A percentile compares a stretch with the other conserved stretches of the same genome.
Evolutionary conservation across 2,329 filamentous ascomycete genomes (phyloP).

Genomic region (Fusarium nodosum): DNA sequence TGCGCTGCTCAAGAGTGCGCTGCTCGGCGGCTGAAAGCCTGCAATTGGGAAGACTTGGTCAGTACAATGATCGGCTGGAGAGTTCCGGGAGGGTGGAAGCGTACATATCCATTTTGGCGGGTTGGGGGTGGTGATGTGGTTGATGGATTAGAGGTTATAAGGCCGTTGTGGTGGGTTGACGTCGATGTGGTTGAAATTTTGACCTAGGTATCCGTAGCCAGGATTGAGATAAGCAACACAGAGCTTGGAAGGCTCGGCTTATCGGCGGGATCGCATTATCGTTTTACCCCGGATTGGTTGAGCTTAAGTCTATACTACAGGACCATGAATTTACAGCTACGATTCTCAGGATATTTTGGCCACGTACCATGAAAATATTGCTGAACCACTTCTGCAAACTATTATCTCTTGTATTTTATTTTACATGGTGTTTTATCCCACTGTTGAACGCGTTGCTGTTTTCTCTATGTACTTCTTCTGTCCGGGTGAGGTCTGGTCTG

Average conservation of each 20-base stretch:
- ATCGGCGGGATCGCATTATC: constrained; percentile 53
- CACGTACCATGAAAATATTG: not conserved
- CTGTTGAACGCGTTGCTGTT: not conserved
- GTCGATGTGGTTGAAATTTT: constrained; percentile 50
- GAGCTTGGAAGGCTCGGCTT: constrained; percentile 36
- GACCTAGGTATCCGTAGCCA: constrained; percentile 8
- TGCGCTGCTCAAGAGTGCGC: constrained; percentile 91
- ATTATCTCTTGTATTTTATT: not conserved
- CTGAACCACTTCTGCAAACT: not conserved
- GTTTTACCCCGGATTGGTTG: constrained; percentile 46
- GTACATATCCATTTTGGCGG: constrained; percentile 52
- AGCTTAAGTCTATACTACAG: not conserved
- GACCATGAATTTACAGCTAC: constrained; percentile 6
- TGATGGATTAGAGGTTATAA: constrained; percentile 22
- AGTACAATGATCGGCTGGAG: not conserved
- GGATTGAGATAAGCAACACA: constrained; percentile 36
- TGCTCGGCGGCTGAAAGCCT: constrained; percentile 83
- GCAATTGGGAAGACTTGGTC: constrained; percentile 36
- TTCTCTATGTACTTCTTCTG: not conserved
- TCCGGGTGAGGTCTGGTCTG: constrained; percentile 8
- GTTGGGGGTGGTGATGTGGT: constrained; percentile 15
- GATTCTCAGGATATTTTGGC: not conserved
- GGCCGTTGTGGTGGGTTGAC: constrained; percentile 32
- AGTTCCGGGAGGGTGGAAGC: not conserved
- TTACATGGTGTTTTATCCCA: not conserved